phyloP scores from a whole-genome alignment of 2,329 filamentous ascomycete species.

The Aspergillus japonicus region DNA sequence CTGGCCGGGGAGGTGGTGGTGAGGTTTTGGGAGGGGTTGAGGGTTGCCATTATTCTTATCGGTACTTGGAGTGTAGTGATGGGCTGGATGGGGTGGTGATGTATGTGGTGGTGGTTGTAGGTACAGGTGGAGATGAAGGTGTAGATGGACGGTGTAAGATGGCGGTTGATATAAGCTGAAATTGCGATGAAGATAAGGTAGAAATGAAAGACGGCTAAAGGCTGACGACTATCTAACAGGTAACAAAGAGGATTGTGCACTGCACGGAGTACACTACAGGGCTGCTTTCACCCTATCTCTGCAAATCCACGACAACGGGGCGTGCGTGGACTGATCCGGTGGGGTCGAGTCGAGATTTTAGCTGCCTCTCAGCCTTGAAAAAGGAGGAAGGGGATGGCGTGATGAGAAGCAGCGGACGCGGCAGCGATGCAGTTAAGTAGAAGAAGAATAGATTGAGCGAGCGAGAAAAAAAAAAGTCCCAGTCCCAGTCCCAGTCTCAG shows the following conservation, averaged over 20 bases:
- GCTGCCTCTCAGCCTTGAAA: background rate
- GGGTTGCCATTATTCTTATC: conserved; percentile 1
- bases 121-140: background rate
- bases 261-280: background rate
- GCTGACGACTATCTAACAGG: background rate
- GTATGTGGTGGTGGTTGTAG: background rate
- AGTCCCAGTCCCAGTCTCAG: background rate
- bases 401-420: background rate
- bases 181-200: background rate
- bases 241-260: background rate
- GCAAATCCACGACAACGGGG: background rate
- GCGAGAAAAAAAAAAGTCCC: background rate
- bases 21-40: conserved; percentile 4
- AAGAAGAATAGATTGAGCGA: background rate
- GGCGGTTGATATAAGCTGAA: background rate
- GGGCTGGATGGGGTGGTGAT: background rate
- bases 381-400: background rate
- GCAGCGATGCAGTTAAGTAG: background rate
- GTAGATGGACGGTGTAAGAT: background rate
- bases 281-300: background rate
- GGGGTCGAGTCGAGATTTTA: conserved; percentile 1
- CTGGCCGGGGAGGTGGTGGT: conserved; percentile 4
- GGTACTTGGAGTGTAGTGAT: conserved; percentile 6
- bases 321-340: conserved; percentile 6
- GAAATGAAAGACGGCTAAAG: background rate